Percentiles rank a stretch among this genome's conserved stretches.
These are phyloP conservation scores for Chaetomium sp. DNA, from an alignment of 2,329 filamentous ascomycete genomes.

Conservation along the genomic window DNA sequence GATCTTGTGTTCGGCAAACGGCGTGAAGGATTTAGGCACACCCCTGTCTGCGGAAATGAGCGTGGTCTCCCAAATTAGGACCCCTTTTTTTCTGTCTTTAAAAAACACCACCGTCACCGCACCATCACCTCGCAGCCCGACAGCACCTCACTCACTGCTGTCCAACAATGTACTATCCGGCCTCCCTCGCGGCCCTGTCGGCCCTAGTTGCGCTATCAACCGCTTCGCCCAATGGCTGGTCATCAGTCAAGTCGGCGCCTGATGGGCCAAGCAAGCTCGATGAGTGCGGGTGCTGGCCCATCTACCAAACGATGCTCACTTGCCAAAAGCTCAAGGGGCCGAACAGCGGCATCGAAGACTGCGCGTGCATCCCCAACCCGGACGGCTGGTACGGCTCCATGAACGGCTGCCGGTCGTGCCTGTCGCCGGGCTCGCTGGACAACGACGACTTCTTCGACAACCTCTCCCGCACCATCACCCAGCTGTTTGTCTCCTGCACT, in stretches of 20 bases:
- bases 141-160: background rate
- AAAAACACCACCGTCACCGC: background rate
- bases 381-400: constrained; percentile 25
- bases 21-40: background rate
- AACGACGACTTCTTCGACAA: constrained; percentile 28
- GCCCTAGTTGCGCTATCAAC: background rate
- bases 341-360: constrained; percentile 6
- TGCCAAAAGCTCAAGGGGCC: constrained; percentile 20
- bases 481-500: constrained; percentile 27
- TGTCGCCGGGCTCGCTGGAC: constrained; percentile 15
- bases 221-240: constrained; percentile 16
- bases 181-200: background rate
- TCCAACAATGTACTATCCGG: background rate
- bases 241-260: constrained; percentile 1
- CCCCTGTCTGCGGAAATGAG: background rate
- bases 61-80: background rate
- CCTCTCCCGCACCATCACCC: constrained; percentile 18
- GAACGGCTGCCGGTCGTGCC: constrained; percentile 20
- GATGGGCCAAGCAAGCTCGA: constrained; percentile 25
- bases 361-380: constrained; percentile 25
- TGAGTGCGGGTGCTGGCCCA: constrained; percentile 26
- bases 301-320: constrained; percentile 22
- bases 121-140: background rate
- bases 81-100: background rate
- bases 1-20: background rate